Evolutionary conservation across 1,284 basidiomycete species (phyloP), one percentile per base, ranked within the genome.

Genomic region (Ustilago tritici): DNA sequence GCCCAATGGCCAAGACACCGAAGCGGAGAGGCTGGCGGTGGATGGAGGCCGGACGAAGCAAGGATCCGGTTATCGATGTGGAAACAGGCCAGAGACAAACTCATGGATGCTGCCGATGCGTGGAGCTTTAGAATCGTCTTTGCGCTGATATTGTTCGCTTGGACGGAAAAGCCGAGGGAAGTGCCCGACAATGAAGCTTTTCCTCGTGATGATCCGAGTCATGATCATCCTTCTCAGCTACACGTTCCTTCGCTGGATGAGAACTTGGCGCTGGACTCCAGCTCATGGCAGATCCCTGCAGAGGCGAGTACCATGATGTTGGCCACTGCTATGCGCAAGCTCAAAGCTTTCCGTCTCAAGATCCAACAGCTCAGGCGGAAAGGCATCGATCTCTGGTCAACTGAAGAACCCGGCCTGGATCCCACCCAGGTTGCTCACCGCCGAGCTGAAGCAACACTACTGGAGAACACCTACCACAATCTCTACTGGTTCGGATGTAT

Each of bases 221-320:
- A 54, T 52, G 65, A 69, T 7, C 47, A 56, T 35, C 71, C 65
- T 5, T 38, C 70, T 12, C 65, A 56, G 15, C 54, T 73, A 2
- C 58, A 70, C 14, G 38, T 66, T 1, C 66, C 71, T 9, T 69
- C 71, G n/a, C 67, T 75, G n/a, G 58, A 75, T 36, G 72, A 75
- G 47, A 75, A 75, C 56, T 66, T 60, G 36, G 72, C 72, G 36
- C 58, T 70, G 10, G 72, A 75, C 50, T 70, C 72, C 11, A 57
- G 55, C 31, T 63, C 63, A 4, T 75, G 72, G 72, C 72, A 75
- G 52, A 65, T 64, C 56, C 56, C 60, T 0, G 72, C 72, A 2
- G 72, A 75, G 52, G 72, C 72, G 4, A 67, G 63, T 49, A 75
- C 72, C 4, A 75, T 75, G 72, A 75, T 75, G 72, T 64, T 75